Base-by-base conservation (phyloP, 2,329 filamentous ascomycete genomes). In the Fusarium domesticum region DNA sequence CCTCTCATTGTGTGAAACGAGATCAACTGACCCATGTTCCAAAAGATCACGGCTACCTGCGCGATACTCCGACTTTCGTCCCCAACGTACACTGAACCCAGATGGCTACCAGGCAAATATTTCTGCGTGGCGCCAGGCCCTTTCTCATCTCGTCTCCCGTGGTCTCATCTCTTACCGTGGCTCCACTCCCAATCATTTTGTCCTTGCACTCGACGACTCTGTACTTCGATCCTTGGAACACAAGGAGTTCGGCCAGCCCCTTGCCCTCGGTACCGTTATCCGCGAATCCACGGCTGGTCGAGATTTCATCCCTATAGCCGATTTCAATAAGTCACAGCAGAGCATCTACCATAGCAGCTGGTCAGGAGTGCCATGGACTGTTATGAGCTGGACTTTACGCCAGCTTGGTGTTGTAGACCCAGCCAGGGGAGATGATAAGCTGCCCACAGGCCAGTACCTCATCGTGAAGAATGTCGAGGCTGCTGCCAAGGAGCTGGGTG, bases 31-130 rank as follows among this genome's bases (percentile, higher is more conserved):
- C n/a, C n/a, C n/a, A n/a, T n/a, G n/a, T n/a, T n/a, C n/a, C n/a
- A n/a, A 15, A 54, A 89, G 85, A 70, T 79, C 84, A 51, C 87
- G 90, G 38, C 76, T 96, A 11, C 84, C 88, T 11, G 91, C 89
- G 5, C 81, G 96, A 35, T 96, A 95, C 70, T 91, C 89, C 37
- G 90, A 96, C 65, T 95, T 96, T 62, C 75, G 81, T 30, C 69
- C 80, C 5, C 89, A 92, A 56, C 78, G 78, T 58, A 80, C 78
- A 31, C 80, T 87, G 17, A 95, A 96, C 62, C 88, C 89, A 1
- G 89, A 95, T 64, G 89, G 89, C 59, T 96, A 89, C 70, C 71
- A 75, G 16, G 88, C 89, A 34, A 96, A 96, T 64, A 74, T 89
- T 33, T 70, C 77, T 6, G 87, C 89, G 40, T 96, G 90, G 90